A percentile compares a stretch with the other conserved stretches of the same genome.
These are phyloP conservation scores for Ceratocystis papillata DNA, from an alignment of 2,329 filamentous ascomycete genomes.

Conservation along the genomic window DNA sequence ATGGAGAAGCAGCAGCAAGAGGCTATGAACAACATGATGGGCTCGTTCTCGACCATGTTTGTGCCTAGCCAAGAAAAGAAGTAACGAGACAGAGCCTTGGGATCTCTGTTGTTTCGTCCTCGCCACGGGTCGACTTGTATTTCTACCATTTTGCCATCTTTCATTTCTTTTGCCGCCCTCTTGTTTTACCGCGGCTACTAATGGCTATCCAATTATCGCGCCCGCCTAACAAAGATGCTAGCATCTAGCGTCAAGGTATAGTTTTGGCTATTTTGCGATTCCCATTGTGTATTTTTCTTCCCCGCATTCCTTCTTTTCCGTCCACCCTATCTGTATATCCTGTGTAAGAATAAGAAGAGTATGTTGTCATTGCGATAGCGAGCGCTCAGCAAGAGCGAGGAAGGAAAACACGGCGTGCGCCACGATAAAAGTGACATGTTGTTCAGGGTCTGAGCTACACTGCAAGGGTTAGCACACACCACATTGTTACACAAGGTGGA, in stretches of 20 bases:
- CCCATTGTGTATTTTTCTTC: conserved; percentile 3
- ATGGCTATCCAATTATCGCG: no score
- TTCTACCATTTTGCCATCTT: background rate
- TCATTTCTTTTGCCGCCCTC: background rate
- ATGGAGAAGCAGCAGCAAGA: conserved; percentile 86
- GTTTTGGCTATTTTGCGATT: background rate
- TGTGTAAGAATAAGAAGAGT: conserved; percentile 13
- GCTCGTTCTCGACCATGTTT: conserved; percentile 54
- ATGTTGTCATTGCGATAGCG: background rate
- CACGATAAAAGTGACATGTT: background rate
- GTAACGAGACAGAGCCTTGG: background rate
- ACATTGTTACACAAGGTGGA: background rate
- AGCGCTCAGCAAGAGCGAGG: no score
- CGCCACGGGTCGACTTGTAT: background rate
- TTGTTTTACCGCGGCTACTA: background rate
- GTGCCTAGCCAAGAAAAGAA: conserved; percentile 29
- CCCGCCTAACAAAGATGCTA: background rate
- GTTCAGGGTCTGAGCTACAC: background rate
- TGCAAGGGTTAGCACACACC: background rate
- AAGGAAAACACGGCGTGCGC: no score
- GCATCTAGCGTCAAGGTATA: background rate
- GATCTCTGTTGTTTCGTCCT: background rate
- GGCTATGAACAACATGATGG: conserved; percentile 86
- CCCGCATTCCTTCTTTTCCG: no score
- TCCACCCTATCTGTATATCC: background rate